phyloP scores from a whole-genome alignment of 2,329 filamentous ascomycete species.

The Hypoxylon sp. region DNA sequence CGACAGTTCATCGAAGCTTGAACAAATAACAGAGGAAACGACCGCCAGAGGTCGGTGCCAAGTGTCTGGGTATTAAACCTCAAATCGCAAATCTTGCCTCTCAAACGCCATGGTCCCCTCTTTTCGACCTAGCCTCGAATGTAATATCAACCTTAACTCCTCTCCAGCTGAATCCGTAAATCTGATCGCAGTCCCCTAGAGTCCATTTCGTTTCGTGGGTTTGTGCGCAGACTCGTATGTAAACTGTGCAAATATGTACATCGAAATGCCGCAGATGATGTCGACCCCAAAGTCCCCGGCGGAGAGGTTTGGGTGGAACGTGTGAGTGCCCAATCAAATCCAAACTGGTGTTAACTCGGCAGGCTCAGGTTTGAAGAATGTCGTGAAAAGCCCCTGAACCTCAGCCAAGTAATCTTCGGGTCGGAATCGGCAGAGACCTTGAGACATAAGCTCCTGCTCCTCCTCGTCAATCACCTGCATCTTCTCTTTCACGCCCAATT shows the following conservation, averaged over 20 bases:
- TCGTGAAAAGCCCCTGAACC: slow-evolving; percentile 76
- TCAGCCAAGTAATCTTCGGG: slow-evolving; percentile 88
- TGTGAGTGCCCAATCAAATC: slow-evolving; percentile 57
- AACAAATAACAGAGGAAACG: slow-evolving; percentile 40
- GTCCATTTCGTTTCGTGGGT: slow-evolving; percentile 19
- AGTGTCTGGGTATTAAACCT: slow-evolving; percentile 39
- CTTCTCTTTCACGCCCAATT: slow-evolving; percentile 76
- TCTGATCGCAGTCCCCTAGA: slow-evolving; percentile 26
- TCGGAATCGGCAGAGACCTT: slow-evolving; percentile 78
- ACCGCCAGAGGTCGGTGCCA: slow-evolving; percentile 30
- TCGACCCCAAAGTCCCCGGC: slow-evolving; percentile 23
- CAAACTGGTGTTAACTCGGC: slow-evolving; percentile 57
- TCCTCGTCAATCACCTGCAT: slow-evolving; percentile 78
- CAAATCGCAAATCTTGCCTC: slow-evolving; percentile 39
- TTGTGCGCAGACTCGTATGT: slow-evolving; percentile 36
- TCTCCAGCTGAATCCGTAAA: slow-evolving; percentile 33
- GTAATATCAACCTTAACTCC: slow-evolving; percentile 40
- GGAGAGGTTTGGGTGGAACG: slow-evolving; percentile 17
- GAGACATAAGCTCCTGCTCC: slow-evolving; percentile 74
- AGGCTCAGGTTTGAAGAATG: slow-evolving; percentile 64
- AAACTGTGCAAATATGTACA: slow-evolving; percentile 53
- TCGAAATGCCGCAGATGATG: slow-evolving; percentile 47
- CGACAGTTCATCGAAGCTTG: slow-evolving; percentile 14
- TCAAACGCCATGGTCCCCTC: slow-evolving; percentile 41
- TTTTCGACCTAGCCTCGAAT: slow-evolving; percentile 31